Base-by-base conservation (phyloP, 2,329 filamentous ascomycete species). In the Tolypocladium capitatum region DNA sequence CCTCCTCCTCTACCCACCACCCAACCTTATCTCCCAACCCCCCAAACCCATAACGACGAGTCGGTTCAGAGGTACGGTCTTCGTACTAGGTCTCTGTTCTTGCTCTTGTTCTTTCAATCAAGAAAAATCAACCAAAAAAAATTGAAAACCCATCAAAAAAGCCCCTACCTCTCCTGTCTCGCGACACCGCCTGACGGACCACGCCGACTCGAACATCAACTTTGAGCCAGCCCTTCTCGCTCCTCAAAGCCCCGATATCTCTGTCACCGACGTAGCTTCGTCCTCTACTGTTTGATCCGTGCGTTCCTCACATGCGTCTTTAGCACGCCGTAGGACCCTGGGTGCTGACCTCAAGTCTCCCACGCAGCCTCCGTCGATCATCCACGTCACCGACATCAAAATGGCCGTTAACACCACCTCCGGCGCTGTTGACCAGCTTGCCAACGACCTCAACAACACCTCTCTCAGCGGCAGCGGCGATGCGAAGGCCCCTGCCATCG, bases 401-500 rank as follows among this genome's bases (percentile, higher is more conserved):
- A 84, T 84, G 78, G 74, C 78, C 70, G 72, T 75, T 64, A 68
- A 76, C 68, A 68, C 73, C 66, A 64, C 73, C 58, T 64, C 72
- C 61, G 70, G 71, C 68, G 77, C 78, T 80, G 79, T 83, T 74
- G 84, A 86, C 61, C 85, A 88, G 83, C 84, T 89, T 69, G 79
- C 82, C 72, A 74, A 80, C 70, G 86, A 92, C 65, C 83, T 84
- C 61, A 73, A 76, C 69, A 86, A 82, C 71, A 71, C 82, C 63
- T 76, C 78, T 66, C 74, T 87, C 65, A 81, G 85, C 64, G 76
- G 78, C 59, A 72, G 73, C 59, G 82, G 83, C 63, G 80, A 80
- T 68, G 77, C 74, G 65, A 77, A 76, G 65, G 76, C 78, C 55
- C 71, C 83, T 60, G 71, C 78, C 65, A 74, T 90, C 73, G 85